Percentiles rank a stretch among this genome's conserved stretches.
Evolutionary conservation across 2,329 filamentous ascomycete species (phyloP).

Genomic region (Diaporthe citri): DNA sequence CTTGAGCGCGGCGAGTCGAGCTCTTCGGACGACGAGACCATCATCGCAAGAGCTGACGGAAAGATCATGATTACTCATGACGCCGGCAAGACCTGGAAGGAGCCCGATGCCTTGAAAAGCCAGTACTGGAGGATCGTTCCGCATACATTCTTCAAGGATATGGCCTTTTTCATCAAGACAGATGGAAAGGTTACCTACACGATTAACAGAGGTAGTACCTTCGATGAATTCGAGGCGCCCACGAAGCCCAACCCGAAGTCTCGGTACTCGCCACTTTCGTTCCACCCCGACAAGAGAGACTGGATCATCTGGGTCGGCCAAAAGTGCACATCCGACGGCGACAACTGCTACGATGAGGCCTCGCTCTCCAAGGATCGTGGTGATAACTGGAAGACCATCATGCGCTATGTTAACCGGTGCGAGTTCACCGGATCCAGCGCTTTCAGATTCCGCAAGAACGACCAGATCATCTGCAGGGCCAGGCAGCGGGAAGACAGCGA

Average conservation of each 20-base stretch:
- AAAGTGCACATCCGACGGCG: conserved; percentile 69
- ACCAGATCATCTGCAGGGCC: conserved; percentile 73
- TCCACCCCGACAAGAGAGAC: conserved; percentile 87
- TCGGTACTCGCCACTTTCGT: conserved; percentile 67
- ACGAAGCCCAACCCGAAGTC: conserved; percentile 59
- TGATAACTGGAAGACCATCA: conserved; percentile 80
- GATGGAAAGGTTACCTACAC: conserved; percentile 80
- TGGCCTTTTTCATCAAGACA: conserved; percentile 86
- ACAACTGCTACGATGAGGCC: conserved; percentile 77
- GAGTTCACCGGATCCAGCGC: conserved; percentile 82
- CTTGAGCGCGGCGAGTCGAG: conserved; percentile 81
- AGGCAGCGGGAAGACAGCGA: conserved; percentile 76
- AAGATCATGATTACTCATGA: conserved; percentile 82
- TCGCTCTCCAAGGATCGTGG: conserved; percentile 85
- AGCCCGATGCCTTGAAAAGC: conserved; percentile 71
- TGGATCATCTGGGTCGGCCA: conserved; percentile 93
- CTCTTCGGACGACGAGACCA: conserved; percentile 76
- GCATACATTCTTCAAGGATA: conserved; percentile 85
- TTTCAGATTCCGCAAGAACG: conserved; percentile 62
- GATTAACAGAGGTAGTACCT: conserved; percentile 79
- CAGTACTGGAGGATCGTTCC: conserved; percentile 81
- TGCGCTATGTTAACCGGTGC: conserved; percentile 82
- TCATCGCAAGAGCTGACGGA: conserved; percentile 66
- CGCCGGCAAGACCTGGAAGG: conserved; percentile 89
- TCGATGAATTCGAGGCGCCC: conserved; percentile 80